These are phyloP conservation scores for Limnanthes douglasii DNA, from an alignment of 345 rosid genomes.

Conservation along the genomic window DNA sequence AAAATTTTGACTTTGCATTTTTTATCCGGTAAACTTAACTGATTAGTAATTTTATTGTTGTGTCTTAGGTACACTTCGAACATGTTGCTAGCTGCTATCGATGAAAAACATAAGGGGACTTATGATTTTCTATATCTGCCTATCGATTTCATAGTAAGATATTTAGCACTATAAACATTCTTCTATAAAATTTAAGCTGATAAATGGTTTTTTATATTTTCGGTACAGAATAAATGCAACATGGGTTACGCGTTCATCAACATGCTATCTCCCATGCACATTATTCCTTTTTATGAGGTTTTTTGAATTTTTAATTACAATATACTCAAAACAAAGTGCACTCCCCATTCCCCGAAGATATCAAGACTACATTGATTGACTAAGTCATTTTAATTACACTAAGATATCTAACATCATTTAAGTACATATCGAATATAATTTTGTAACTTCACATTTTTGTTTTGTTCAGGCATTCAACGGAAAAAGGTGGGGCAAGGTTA, in stretches of 20 bases:
- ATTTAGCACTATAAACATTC: not conserved
- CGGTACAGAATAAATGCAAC: constrained; percentile 75
- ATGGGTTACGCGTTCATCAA: constrained; percentile 88
- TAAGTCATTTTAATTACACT: too few relatives aligned
- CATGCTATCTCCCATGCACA: constrained; percentile 59
- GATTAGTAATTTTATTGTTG: constrained; percentile 4
- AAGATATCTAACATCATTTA: too few relatives aligned
- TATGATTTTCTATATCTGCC: constrained; percentile 20
- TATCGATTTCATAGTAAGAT: constrained; percentile 16
- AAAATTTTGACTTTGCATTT: too few relatives aligned
- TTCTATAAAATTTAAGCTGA: constrained; percentile 3
- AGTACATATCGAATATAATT: too few relatives aligned
- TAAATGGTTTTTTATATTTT: constrained; percentile 4
- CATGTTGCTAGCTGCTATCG: constrained; percentile 13
- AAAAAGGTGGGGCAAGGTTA: too few relatives aligned
- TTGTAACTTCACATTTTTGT: too few relatives aligned
- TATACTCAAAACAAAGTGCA: too few relatives aligned
- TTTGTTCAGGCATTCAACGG: too few relatives aligned
- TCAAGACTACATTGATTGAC: too few relatives aligned
- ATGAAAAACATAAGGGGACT: constrained; percentile 12
- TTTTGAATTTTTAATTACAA: too few relatives aligned
- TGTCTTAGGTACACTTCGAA: constrained; percentile 18
- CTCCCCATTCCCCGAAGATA: too few relatives aligned
- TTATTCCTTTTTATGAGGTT: constrained; percentile 74
- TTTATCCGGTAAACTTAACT: too few relatives aligned